A percentile compares a stretch with the other conserved stretches of the same genome.
Conservation (phyloP, 1,284 basidiomycete genomes). For the Sanguinoderma infundibulare region DNA sequence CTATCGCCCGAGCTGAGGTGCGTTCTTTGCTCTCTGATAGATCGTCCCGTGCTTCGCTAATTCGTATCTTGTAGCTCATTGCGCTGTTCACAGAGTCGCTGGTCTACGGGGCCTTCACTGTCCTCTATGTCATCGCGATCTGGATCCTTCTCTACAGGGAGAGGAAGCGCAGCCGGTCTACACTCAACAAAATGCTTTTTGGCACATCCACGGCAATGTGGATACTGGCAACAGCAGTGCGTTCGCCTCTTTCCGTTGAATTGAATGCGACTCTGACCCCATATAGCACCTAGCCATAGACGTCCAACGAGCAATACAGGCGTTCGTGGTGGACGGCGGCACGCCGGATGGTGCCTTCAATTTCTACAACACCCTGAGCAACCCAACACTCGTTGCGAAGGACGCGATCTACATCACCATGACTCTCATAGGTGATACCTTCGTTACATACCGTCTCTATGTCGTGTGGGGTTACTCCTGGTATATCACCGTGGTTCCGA, state of each 20-base stretch:
- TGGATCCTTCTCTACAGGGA: slow-evolving; percentile 27
- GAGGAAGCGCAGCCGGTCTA: slow-evolving; percentile 15
- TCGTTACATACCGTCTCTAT: slow-evolving; percentile 23
- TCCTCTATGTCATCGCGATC: slow-evolving; percentile 24
- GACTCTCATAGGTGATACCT: slow-evolving; percentile 24
- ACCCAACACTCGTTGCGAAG: slow-evolving; percentile 24
- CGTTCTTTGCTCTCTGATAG: neutral
- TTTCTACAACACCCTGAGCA: slow-evolving; percentile 17
- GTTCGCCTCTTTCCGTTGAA: neutral
- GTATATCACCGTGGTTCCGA: slow-evolving; percentile 16
- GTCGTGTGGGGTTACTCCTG: slow-evolving; percentile 21
- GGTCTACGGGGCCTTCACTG: slow-evolving; percentile 23
- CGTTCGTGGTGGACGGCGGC: slow-evolving; percentile 18
- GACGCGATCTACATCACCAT: slow-evolving; percentile 24
- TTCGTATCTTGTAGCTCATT: slow-evolving; percentile 4
- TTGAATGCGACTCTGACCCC: neutral
- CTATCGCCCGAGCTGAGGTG: slow-evolving; percentile 12
- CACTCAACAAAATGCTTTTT: slow-evolving; percentile 22
- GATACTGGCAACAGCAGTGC: slow-evolving; percentile 17
- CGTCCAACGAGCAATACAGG: slow-evolving; percentile 15
- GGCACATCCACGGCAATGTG: slow-evolving; percentile 24
- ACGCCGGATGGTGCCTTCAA: slow-evolving; percentile 10
- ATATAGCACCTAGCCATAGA: slow-evolving; percentile 21
- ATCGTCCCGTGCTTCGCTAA: neutral
- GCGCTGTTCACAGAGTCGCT: slow-evolving; percentile 23